A percentile compares a stretch with the other conserved stretches of the same genome.
Evolutionary conservation across 768 basidiomycete genomes (phyloP).

Genomic region (Pisolithus microcarpus): DNA sequence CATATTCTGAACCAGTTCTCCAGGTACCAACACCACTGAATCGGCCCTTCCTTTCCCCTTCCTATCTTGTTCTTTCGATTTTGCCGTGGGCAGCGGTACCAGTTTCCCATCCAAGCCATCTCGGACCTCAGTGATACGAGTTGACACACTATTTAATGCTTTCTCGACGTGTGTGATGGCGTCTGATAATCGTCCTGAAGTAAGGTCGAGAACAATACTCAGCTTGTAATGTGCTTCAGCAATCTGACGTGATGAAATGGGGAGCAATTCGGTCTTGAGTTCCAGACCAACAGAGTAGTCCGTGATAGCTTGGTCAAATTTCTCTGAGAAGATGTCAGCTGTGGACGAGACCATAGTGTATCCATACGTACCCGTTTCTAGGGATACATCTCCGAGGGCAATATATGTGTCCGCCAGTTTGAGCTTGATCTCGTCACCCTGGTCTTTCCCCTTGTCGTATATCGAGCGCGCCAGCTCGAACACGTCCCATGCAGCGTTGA

Average conservation of each 20-base stretch:
- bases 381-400: slow-evolving; percentile 88
- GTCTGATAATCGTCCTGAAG: slow-evolving; percentile 73
- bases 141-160: slow-evolving; percentile 72
- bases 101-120: slow-evolving; percentile 35
- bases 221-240: slow-evolving; percentile 93
- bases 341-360: neutral
- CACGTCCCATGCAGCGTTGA: slow-evolving; percentile 96
- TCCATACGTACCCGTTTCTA: slow-evolving; percentile 78
- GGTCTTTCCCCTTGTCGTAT: slow-evolving; percentile 60
- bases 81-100: slow-evolving; percentile 25
- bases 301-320: slow-evolving; percentile 88
- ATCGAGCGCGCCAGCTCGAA: slow-evolving; percentile 90
- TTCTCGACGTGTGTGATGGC: slow-evolving; percentile 77
- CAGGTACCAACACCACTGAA: slow-evolving; percentile 31
- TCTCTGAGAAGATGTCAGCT: slow-evolving; percentile 46
- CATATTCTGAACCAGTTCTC: slow-evolving; percentile 60
- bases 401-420: slow-evolving; percentile 90
- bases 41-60: slow-evolving; percentile 72
- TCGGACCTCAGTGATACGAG: slow-evolving; percentile 55
- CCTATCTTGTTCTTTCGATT: slow-evolving; percentile 29
- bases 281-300: slow-evolving; percentile 77
- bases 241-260: slow-evolving; percentile 85
- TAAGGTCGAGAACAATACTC: slow-evolving; percentile 88
- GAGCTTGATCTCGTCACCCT: slow-evolving; percentile 57
- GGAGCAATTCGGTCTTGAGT: slow-evolving; percentile 68